A percentile compares a stretch with the other conserved stretches of the same genome.
These are phyloP conservation scores for Cladosporium austrohemisphaericum DNA, from an alignment of 2,329 filamentous ascomycete genomes.

Conservation along the genomic window DNA sequence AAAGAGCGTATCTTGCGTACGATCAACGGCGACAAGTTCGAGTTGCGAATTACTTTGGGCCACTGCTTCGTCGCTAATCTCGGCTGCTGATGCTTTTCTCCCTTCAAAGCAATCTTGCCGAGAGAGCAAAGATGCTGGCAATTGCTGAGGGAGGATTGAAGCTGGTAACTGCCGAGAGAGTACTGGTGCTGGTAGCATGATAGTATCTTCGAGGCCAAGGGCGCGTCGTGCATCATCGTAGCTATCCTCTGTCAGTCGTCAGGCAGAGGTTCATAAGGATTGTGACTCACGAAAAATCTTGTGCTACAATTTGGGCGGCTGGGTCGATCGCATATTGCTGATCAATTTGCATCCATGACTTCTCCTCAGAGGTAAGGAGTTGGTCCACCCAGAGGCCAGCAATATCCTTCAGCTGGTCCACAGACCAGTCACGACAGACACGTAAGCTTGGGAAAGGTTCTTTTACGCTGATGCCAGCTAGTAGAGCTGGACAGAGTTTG, in stretches of 20 bases:
- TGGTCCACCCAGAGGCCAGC: neutral
- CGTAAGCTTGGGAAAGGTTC: neutral
- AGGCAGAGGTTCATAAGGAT: neutral
- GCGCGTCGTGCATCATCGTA: neutral
- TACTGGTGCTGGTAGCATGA: neutral
- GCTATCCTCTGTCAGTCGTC: neutral
- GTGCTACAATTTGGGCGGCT: neutral
- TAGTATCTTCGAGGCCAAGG: neutral
- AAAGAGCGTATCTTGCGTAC: too few species aligned
- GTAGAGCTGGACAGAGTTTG: neutral
- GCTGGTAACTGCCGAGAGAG: too few species aligned
- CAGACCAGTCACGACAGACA: neutral
- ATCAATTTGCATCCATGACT: neutral
- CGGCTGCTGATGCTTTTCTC: neutral
- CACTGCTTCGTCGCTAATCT: too few species aligned
- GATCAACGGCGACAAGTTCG: too few species aligned
- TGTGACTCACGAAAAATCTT: neutral
- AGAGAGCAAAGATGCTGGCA: too few species aligned
- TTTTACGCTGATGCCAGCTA: neutral
- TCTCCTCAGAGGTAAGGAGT: neutral
- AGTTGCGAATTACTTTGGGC: too few species aligned
- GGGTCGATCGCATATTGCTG: neutral
- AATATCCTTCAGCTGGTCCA: neutral
- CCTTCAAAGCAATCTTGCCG: neutral
- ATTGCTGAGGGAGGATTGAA: too few species aligned